Evolutionary conservation across 768 basidiomycete species (phyloP), one percentile per base, ranked within the genome.

Genomic region (Calocybe gangraenosa): DNA sequence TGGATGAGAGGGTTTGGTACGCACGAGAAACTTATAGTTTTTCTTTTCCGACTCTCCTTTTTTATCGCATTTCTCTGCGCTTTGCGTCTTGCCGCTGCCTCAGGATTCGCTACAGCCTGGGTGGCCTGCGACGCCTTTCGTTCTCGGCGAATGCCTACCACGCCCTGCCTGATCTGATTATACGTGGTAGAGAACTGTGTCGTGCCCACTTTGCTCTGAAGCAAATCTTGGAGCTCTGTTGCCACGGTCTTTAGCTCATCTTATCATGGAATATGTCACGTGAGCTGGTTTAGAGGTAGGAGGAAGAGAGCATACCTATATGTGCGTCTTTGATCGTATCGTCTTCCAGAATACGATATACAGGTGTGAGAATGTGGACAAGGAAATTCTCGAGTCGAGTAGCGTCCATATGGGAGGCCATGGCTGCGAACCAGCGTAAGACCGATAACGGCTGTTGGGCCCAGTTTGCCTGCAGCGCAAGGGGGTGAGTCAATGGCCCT

Each of bases 351-450:
- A 99, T 76, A 22, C 93, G 84, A 60, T 94, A 88, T 0, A 93
- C 66, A 0, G 96, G 95, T 2, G 83, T 82, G 7, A 97, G 67
- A 20, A 97, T 84, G 58, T 96, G 92, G 2, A 83, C 74, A 22
- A 95, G 70, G 67, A 86, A 95, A 19, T 65, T 69, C 52, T 87
- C 80, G 0, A 91, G 68, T 14, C 70, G 65, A 0, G 58, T 49
- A 0, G 70, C 59, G 0, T 84, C 78, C 74, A 98, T 80, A 56
- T 78, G 65, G 2, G 85, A 80, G 2, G 80, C 66, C 82, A 96
- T 92, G 0, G 92, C 94, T 0, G 93, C 96, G 55, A 98, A 96
- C 86, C 92, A 96, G 13, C 89, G 84, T 36, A 99, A 62, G 33
- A 86, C 78, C 0, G 91, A 79, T 1, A 85, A 64, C 0, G 92